Evolutionary conservation across 2,329 filamentous ascomycete genomes (phyloP).

Genomic region (Aotearoamyces nothofagi): DNA sequence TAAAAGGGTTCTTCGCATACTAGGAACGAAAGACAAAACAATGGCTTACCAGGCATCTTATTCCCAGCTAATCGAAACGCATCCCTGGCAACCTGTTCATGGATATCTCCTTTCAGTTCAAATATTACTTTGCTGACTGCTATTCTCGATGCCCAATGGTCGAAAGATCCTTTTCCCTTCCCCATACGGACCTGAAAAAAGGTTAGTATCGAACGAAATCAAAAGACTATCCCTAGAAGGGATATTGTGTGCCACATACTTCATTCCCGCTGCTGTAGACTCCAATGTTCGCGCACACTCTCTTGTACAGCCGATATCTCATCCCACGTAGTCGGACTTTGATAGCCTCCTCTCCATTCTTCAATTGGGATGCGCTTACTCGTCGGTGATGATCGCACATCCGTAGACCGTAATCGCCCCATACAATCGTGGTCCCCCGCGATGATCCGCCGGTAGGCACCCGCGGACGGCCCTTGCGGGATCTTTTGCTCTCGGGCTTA

Average conservation of each 20-base stretch:
- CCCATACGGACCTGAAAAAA: conserved; percentile 71
- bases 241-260: conserved; percentile 25
- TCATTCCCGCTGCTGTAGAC: conserved; percentile 95
- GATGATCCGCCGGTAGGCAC: conserved; percentile 82
- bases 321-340: conserved; percentile 75
- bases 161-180: conserved; percentile 95
- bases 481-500: conserved; percentile 70
- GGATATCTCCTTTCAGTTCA: conserved; percentile 78
- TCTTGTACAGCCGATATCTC: conserved; percentile 84
- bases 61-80: conserved; percentile 88
- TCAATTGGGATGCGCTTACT: conserved; percentile 73
- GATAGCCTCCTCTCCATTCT: conserved; percentile 88
- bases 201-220: conserved; percentile 4
- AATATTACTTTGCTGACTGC: conserved; percentile 85
- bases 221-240: background rate
- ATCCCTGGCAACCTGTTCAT: conserved; percentile 89
- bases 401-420: conserved; percentile 89
- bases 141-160: conserved; percentile 87
- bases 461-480: conserved; percentile 71
- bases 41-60: conserved; percentile 70
- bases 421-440: conserved; percentile 88
- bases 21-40: too few relatives aligned
- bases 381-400: conserved; percentile 89
- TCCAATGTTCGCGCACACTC: conserved; percentile 82
- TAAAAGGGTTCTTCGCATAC: too few relatives aligned